phyloP scores from a whole-genome alignment of 768 basidiomycete species.

The Boletus rufocinnamomeus region DNA sequence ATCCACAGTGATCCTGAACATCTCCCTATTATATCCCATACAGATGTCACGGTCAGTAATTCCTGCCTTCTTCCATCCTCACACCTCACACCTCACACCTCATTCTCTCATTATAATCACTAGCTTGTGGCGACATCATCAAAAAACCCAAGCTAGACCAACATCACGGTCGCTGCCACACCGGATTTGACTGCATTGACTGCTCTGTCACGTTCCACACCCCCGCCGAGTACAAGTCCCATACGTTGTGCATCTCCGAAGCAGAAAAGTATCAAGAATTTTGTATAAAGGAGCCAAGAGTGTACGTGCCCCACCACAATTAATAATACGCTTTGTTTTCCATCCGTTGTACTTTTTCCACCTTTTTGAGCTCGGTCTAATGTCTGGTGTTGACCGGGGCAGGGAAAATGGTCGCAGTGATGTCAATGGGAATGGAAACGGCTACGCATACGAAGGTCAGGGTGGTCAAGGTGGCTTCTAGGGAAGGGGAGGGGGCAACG shows the following conservation, averaged over 20 bases:
- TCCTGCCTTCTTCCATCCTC: background rate
- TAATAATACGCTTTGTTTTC: background rate
- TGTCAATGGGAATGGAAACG: constrained; percentile 20
- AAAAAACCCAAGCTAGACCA: constrained; percentile 94
- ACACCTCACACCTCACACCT: constrained; percentile 1
- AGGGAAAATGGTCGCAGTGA: background rate
- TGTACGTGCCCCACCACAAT: constrained; percentile 15
- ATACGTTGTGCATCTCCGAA: constrained; percentile 85
- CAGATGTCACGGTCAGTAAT: constrained; percentile 69
- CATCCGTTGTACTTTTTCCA: background rate
- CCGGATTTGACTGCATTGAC: constrained; percentile 82
- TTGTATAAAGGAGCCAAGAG: constrained; percentile 80
- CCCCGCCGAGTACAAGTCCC: constrained; percentile 75
- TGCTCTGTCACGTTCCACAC: constrained; percentile 82
- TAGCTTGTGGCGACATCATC: constrained; percentile 82
- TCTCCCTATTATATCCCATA: constrained; percentile 10
- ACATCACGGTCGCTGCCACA: constrained; percentile 60
- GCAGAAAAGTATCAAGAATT: constrained; percentile 90
- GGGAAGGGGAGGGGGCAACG: constrained; percentile 36
- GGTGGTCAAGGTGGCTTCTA: constrained; percentile 12
- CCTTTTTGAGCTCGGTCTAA: background rate
- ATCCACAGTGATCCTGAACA: background rate
- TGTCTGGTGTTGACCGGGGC: constrained; percentile 7
- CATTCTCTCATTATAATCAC: background rate
- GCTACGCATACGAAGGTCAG: constrained; percentile 15